These are phyloP conservation scores for Extremus antarcticus DNA, from an alignment of 495 filamentous ascomycete species.

Conservation along the genomic window DNA sequence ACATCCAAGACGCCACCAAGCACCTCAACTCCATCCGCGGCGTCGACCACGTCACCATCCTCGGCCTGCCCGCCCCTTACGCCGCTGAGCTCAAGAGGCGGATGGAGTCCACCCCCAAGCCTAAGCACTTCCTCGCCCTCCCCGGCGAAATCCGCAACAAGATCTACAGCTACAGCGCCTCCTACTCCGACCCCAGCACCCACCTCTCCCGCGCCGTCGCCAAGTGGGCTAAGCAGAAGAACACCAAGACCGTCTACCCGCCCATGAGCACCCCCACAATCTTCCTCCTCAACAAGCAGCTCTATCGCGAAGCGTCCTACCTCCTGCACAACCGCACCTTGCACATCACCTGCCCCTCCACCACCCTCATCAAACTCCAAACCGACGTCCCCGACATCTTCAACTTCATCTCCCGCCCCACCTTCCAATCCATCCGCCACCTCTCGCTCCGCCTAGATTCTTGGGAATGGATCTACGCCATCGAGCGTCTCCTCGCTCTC, in stretches of 20 bases:
- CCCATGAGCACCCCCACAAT: conserved; percentile 16
- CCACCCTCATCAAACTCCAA: conserved; percentile 1
- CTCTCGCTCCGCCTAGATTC: conserved; percentile 5
- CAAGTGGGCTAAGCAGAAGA: neutral
- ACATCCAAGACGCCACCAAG: neutral
- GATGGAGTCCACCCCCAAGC: conserved; percentile 9
- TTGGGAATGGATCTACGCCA: conserved; percentile 16
- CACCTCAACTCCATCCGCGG: conserved; percentile 5
- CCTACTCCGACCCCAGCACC: conserved; percentile 10
- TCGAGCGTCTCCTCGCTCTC: conserved; percentile 3
- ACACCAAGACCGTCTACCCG: conserved; percentile 22
- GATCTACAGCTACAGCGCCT: conserved; percentile 13
- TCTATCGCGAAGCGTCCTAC: conserved; percentile 9
- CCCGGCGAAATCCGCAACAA: conserved; percentile 15
- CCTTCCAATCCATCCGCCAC: conserved; percentile 6
- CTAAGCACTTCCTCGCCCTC: conserved; percentile 11
- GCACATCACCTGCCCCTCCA: neutral
- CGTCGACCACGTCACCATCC: conserved; percentile 12
- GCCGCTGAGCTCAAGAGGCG: conserved; percentile 6
- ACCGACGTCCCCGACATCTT: conserved; percentile 2
- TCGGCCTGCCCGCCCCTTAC: conserved; percentile 1
- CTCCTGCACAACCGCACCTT: conserved; percentile 9
- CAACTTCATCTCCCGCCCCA: conserved; percentile 1
- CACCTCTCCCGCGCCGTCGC: conserved; percentile 12
- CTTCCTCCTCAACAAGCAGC: conserved; percentile 18